Evolutionary conservation across 768 basidiomycete species (phyloP).

Genomic region (Grammothele lineata): DNA sequence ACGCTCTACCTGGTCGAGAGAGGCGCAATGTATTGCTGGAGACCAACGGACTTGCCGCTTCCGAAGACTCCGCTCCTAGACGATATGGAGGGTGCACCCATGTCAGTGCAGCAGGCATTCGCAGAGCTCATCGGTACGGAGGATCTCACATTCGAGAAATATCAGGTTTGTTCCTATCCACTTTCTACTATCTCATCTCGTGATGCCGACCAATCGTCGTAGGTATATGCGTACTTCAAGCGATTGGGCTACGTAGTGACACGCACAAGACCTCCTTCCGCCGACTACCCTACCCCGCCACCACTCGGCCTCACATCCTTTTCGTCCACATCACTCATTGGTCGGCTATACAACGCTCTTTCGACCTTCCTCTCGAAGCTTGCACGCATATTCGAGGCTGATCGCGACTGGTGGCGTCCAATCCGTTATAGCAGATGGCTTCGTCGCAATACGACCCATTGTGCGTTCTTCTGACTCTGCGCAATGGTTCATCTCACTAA

Average conservation of each 20-base stretch:
- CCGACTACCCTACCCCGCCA: conserved; percentile 48
- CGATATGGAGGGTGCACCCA: conserved; percentile 58
- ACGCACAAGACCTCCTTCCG: conserved; percentile 59
- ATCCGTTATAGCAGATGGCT: conserved; percentile 45
- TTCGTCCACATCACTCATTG: conserved; percentile 28
- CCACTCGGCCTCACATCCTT: conserved; percentile 22
- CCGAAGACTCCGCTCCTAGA: conserved; percentile 21
- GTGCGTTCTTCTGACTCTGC: conserved; percentile 32
- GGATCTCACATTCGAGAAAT: conserved; percentile 76
- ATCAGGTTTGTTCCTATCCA: conserved; percentile 57
- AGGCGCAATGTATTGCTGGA: conserved; percentile 85
- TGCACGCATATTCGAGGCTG: conserved; percentile 26
- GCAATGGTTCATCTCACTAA: conserved; percentile 3
- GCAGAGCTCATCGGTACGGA: conserved; percentile 79
- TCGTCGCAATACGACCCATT: conserved; percentile 46
- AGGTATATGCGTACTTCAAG: conserved; percentile 93
- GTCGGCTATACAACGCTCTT: conserved; percentile 29
- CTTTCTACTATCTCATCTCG: not conserved
- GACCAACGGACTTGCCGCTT: conserved; percentile 32
- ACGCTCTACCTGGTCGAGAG: conserved; percentile 90
- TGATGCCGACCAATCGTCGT: not conserved
- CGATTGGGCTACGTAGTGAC: conserved; percentile 88
- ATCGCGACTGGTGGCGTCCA: conserved; percentile 65
- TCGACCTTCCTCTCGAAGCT: conserved; percentile 29
- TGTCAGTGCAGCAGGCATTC: conserved; percentile 91